Percentiles rank a stretch among this genome's conserved stretches.
phyloP scores from a whole-genome alignment of 345 rosid species.

The Kernera saxatilis region DNA sequence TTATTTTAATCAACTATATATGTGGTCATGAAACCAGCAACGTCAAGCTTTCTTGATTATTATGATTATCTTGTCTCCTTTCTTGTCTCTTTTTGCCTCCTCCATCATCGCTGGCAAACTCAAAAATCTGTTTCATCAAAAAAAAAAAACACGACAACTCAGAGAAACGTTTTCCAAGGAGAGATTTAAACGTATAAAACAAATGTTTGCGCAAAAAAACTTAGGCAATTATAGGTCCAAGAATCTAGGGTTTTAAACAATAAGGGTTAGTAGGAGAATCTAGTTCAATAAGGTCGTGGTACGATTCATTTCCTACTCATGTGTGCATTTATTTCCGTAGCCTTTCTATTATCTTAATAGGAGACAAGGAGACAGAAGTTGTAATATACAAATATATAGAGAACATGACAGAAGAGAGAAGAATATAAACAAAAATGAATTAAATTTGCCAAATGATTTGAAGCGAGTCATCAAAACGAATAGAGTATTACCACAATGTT shows the following conservation, averaged over 20 bases:
- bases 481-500: slow-evolving; percentile 13
- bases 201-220: background rate
- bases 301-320: slow-evolving; percentile 28
- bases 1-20: slow-evolving; percentile 4
- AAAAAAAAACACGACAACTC: slow-evolving; percentile 16
- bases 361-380: slow-evolving; percentile 30
- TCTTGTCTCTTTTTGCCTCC: slow-evolving; percentile 10
- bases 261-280: slow-evolving; percentile 11
- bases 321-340: slow-evolving; percentile 7
- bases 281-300: slow-evolving; percentile 23
- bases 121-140: slow-evolving; percentile 13
- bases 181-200: background rate
- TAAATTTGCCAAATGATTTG: slow-evolving; percentile 7
- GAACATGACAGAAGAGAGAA: slow-evolving; percentile 18
- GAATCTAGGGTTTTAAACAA: slow-evolving; percentile 26
- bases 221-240: slow-evolving; percentile 17
- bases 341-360: background rate
- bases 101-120: slow-evolving; percentile 25
- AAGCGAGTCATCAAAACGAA: slow-evolving; percentile 5
- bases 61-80: slow-evolving; percentile 26
- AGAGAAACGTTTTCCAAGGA: slow-evolving; percentile 16
- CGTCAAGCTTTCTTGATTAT: slow-evolving; percentile 22
- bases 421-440: background rate
- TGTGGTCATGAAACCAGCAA: slow-evolving; percentile 24
- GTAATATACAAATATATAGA: background rate